A percentile compares a stretch with the other conserved stretches of the same genome.
phyloP scores from a whole-genome alignment of 352 stramenopile species.

The Phytopythium sindhum region DNA sequence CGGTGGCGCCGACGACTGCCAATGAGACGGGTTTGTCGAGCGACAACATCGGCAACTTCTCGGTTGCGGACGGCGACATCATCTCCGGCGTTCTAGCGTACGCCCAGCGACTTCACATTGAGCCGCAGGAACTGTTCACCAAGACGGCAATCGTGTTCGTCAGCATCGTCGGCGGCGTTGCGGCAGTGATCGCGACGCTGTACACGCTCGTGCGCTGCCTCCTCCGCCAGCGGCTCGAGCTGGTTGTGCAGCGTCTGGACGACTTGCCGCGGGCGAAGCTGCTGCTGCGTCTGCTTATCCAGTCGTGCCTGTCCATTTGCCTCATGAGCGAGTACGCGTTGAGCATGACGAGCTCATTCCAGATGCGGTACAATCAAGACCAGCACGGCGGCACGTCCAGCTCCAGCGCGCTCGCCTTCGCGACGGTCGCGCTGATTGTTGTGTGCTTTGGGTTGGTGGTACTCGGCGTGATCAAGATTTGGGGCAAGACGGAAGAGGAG shows the following conservation, averaged over 20 bases:
- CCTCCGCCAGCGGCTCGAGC: conserved; percentile 41
- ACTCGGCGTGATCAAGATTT: conserved; percentile 61
- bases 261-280: conserved; percentile 66
- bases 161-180: conserved; percentile 54
- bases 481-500: conserved; percentile 53
- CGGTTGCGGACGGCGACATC: conserved; percentile 66
- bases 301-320: conserved; percentile 69
- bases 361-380: conserved; percentile 71
- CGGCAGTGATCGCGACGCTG: conserved; percentile 46
- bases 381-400: conserved; percentile 24
- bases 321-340: conserved; percentile 79
- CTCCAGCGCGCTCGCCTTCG: conserved; percentile 50
- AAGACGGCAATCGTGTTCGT: conserved; percentile 70
- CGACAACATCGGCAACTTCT: conserved; percentile 32
- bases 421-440: conserved; percentile 53
- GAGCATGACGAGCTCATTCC: conserved; percentile 77
- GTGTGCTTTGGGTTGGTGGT: conserved; percentile 70
- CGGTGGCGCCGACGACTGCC: conserved; percentile 2
- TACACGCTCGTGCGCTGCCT: conserved; percentile 53
- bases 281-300: conserved; percentile 59
- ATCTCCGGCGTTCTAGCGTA: conserved; percentile 71
- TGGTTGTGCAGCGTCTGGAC: conserved; percentile 56
- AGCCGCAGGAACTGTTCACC: conserved; percentile 66
- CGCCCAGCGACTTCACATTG: conserved; percentile 54
- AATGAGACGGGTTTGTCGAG: conserved; percentile 15